Percentiles rank a stretch among this genome's conserved stretches.
Evolutionary conservation across 2,329 filamentous ascomycete genomes (phyloP).

Genomic region (Hymenotorrendiella dingleyae): DNA sequence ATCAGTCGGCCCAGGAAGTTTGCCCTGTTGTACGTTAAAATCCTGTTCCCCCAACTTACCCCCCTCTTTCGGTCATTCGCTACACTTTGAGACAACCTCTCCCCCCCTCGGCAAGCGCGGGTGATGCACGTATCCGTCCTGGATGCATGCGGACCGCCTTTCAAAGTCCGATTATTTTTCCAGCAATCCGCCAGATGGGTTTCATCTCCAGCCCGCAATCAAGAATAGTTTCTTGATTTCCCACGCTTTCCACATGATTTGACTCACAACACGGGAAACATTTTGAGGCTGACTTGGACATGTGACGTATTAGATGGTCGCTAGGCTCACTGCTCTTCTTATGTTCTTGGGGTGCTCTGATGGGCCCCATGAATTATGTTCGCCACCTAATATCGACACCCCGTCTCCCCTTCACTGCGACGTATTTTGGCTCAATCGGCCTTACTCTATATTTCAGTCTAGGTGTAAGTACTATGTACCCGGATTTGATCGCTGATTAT

Average conservation of each 20-base stretch:
- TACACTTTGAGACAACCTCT: constrained; percentile 18
- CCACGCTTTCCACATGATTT: neutral
- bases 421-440: constrained; percentile 89
- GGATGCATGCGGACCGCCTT: constrained; percentile 21
- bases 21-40: constrained; percentile 80
- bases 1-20: constrained; percentile 84
- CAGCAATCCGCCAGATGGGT: neutral
- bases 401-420: constrained; percentile 84
- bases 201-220: neutral
- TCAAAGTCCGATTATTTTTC: constrained; percentile 1
- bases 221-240: neutral
- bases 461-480: constrained; percentile 61
- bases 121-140: constrained; percentile 34
- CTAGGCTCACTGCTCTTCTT: constrained; percentile 88
- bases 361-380: constrained; percentile 80
- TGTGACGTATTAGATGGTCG: constrained; percentile 68
- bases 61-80: constrained; percentile 9
- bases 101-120: constrained; percentile 20
- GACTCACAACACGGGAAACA: constrained; percentile 13
- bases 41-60: constrained; percentile 10
- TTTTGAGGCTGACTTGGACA: constrained; percentile 23
- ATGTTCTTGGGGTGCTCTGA: constrained; percentile 86
- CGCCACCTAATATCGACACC: constrained; percentile 79
- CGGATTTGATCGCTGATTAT: neutral
- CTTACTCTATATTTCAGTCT: constrained; percentile 89